Percentiles rank a stretch among this genome's conserved stretches.
These are phyloP conservation scores for Eremothecium sinecaudum DNA, from an alignment of 1,139 yeast genomes.

Conservation along the genomic window DNA sequence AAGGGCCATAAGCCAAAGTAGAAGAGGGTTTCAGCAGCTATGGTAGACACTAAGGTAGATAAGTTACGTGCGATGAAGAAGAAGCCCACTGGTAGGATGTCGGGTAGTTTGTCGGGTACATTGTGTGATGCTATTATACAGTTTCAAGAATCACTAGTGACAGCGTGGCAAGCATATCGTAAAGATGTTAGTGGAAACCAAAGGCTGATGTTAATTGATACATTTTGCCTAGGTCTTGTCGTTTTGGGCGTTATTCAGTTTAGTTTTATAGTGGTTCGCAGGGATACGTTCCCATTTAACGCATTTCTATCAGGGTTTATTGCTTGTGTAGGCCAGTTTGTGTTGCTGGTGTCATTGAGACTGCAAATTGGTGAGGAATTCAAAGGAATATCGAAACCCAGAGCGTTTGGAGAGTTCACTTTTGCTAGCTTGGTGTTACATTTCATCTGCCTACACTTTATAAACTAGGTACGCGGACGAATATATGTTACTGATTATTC, in stretches of 20 bases:
- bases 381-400: constrained; percentile 53
- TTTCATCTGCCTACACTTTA: constrained; percentile 82
- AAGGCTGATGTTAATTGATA: constrained; percentile 58
- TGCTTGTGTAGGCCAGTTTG: constrained; percentile 92
- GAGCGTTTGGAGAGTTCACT: constrained; percentile 82
- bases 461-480: constrained; percentile 49
- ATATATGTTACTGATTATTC: too few relatives aligned
- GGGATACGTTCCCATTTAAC: constrained; percentile 84
- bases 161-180: constrained; percentile 42
- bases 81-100: constrained; percentile 5
- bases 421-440: constrained; percentile 84
- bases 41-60: background rate
- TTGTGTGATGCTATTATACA: constrained; percentile 30
- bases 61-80: constrained; percentile 1
- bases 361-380: constrained; percentile 53
- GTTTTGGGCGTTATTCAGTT: constrained; percentile 70
- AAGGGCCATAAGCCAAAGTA: too few relatives aligned
- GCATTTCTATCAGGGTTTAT: constrained; percentile 92
- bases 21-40: too few relatives aligned
- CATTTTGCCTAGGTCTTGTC: constrained; percentile 67
- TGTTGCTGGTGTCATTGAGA: constrained; percentile 69
- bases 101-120: background rate
- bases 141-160: constrained; percentile 39
- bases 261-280: constrained; percentile 62
- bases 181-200: constrained; percentile 28